Evolutionary conservation across 805 yeast species (phyloP), one percentile per base, ranked within the genome.

Genomic region (Metschnikowia henanensis): DNA sequence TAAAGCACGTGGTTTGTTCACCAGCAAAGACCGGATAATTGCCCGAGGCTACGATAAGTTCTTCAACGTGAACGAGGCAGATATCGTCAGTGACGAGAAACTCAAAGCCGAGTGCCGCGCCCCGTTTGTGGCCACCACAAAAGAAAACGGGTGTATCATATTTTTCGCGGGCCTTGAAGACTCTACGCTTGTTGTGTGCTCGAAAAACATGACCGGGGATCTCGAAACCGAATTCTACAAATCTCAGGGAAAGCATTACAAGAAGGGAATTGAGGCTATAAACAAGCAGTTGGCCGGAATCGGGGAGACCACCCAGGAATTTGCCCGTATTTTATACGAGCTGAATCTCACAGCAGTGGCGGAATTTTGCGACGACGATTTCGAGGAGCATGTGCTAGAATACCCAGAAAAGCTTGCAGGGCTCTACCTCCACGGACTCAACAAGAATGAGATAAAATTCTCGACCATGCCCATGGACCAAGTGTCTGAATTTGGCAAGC

Each of bases 11-110:
- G 99, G 99, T 0, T 61, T 92, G 13, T 92, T 92, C 62, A 85
- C 72, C 13, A 40, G 80, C 0, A 35, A 66, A 18, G 61, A 64
- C 10, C 66, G 69, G 6, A 84, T 94, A 18, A 81, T 80, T 2
- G 81, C 83, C 1, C 70, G 99, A 53, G 99, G 99, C 0, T 94
- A 94, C 61, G 94, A 94, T 64, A 94, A 94, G 65, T 94, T 94
- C 64, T 94, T 89, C 76, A 92, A 87, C 58, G 70, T 89, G 3
- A 78, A 73, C 49, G 99, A 94, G 60, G 40, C 46, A 17, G 46
- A 43, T 1, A 28, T 34, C n/a, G 45, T 47, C 21, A 32, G 40
- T n/a, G 40, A 30, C n/a, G 13, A 16, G 22, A 16, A 38, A 37
- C 51, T 0, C 26, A 29, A 22, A 23, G 37, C 32, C 17, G 33